Base-by-base conservation (phyloP, 208 protist genomes). In the Leishmania braziliensis region DNA sequence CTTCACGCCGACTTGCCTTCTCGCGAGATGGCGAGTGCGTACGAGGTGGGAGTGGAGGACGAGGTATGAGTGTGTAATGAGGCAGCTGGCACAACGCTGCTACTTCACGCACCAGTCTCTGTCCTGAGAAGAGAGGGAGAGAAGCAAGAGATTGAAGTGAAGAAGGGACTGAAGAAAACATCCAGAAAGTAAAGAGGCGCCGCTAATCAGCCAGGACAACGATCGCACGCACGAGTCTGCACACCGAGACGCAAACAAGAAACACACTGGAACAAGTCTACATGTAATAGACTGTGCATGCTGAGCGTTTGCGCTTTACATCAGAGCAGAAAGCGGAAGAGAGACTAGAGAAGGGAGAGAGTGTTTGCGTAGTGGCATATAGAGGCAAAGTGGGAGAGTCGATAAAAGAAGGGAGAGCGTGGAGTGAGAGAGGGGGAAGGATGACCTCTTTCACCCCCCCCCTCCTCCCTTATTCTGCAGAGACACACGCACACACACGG, bases 231-330 rank as follows among this genome's bases (percentile, higher is more conserved):
- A 70, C 65, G 18, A 5, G 5, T n/a, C 12, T 46, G 12, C 33
- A 70, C 65, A 70, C 65, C 5, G 33, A 36, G 33, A 75, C 33
- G 74, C 6, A 48, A 56, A 77, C 77, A 75, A 48, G 26, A 20
- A 48, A 84, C 26, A 77, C 65, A 60, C 10, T 43, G n/a, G 46
- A 76, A 43, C 8, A 83, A 81, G 12, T 70, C 36, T 14, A 60
- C 63, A 69, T 78, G 54, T 62, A 62, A 36, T 50, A 23, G 14
- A 23, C 51, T 81, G 65, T 65, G 76, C 69, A 76, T 68, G 53
- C 69, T 60, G 54, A 81, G 29, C 23, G n/a, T 9, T 43, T 53
- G 14, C 5, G 26, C n/a, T 79, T 29, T 65, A 86, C 72, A 79
- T 70, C 53, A 63, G n/a, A 63, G 20, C 16, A 71, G 39, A 48